Evolutionary conservation across 257 asterid species (phyloP), one percentile per base, ranked within the genome.

Genomic region (Solanum pinnatisectum): DNA sequence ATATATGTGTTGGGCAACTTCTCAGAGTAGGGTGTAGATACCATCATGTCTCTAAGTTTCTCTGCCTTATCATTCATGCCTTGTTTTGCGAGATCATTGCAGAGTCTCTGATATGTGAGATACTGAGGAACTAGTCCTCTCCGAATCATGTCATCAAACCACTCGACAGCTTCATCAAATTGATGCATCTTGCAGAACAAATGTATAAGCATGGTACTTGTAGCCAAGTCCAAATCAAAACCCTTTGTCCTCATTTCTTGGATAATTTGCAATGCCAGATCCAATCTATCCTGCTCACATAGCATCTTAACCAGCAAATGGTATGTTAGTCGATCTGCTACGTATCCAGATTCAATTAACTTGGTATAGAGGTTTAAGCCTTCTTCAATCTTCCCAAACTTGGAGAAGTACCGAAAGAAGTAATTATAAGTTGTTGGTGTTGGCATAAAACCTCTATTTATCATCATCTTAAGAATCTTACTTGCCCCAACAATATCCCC

Each of bases 71-170:
- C 91, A 87, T 10, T 36, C 97, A 89, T 92, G 15, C 98, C 98
- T 78, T 90, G 92, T 84, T 91, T 93, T 89, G 91, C 92, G 35
- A 95, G 88, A 77, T 94, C 94, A 23, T 87, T 88, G 3, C 87
- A 82, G 90, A 95, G 88, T 87, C 89, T 94, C 92, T 87, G 90
- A 86, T 95, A 96, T 5, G 99, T 95, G 37, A 96, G 93, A 87
- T 94, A 91, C 88, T 94, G 99, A 79, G 99, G 99, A 84, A 93
- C 94, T 89, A 95, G 88, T 60, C 99, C 99, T 88, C 98, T 94
- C 82, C 96, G 94, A 74, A 95, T 89, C 96, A 96, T 93, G 89
- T 95, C 98, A 88, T 90, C 89, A 87, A 94, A 96, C 91, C 93
- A 97, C 23, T 65, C 74, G 87, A 93, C 88, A 87, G 98, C 98